These are phyloP conservation scores for Sorghum bicolor DNA, from an alignment of 176 grass and related monocot species.

Conservation along the genomic window DNA sequence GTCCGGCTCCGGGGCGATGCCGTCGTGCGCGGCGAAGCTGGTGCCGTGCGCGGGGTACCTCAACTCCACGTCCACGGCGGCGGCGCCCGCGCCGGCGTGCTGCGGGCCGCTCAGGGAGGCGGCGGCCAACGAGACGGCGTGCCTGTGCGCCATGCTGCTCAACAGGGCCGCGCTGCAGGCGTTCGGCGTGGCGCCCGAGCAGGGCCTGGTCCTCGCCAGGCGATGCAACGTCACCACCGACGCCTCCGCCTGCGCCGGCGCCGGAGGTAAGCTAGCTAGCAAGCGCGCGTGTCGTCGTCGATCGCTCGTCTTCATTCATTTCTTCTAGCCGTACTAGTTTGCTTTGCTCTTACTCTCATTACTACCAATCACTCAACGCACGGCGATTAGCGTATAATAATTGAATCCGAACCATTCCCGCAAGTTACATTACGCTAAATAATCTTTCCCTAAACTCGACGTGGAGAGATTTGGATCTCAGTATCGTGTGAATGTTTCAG, in stretches of 20 bases:
- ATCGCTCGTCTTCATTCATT: too few species aligned
- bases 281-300: not conserved
- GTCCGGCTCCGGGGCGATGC: not conserved
- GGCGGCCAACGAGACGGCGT: conserved; percentile 56
- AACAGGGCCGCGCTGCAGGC: conserved; percentile 53
- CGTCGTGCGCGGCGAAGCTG: conserved; percentile 56
- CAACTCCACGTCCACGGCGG: conserved; percentile 35
- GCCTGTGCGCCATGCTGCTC: conserved; percentile 58
- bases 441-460: too few species aligned
- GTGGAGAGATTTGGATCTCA: not conserved
- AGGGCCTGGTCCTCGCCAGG: conserved; percentile 58
- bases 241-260: conserved; percentile 38
- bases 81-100: conserved; percentile 46
- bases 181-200: conserved; percentile 44
- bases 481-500: not conserved
- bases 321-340: too few species aligned
- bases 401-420: not conserved
- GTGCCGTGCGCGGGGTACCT: conserved; percentile 54
- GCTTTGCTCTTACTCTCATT: too few species aligned
- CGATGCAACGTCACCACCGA: conserved; percentile 52
- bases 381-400: too few species aligned
- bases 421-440: too few species aligned
- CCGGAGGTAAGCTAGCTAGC: not conserved
- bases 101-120: conserved; percentile 62
- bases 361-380: too few species aligned